Percentiles rank a stretch among this genome's conserved stretches.
Evolutionary conservation across 73 alveolate species (phyloP).

Genomic region (Paramecium primaurelia): DNA sequence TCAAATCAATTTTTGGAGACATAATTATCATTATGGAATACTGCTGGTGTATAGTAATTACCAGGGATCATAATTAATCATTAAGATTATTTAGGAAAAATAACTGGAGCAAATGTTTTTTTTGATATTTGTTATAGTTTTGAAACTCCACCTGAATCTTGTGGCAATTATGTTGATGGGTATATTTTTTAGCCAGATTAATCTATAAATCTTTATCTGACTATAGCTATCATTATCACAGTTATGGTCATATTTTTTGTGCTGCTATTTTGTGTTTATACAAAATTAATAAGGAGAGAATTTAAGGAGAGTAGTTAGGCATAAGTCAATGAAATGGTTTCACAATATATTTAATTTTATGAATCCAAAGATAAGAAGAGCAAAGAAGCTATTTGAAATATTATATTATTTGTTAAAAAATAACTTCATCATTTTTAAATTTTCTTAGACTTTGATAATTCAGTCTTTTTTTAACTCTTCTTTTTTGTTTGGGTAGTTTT

Average conservation of each 20-base stretch:
- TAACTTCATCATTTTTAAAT: neutral
- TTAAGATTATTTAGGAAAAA: neutral
- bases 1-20: neutral
- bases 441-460: neutral
- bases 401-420: neutral
- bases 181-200: neutral
- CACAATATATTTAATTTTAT: neutral
- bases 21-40: neutral
- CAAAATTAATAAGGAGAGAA: neutral
- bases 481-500: neutral
- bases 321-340: neutral
- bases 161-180: neutral
- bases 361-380: slow-evolving; percentile 14
- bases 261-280: neutral
- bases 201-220: neutral
- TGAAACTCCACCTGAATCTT: neutral
- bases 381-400: neutral
- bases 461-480: neutral
- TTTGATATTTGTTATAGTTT: neutral
- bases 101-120: neutral
- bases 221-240: neutral
- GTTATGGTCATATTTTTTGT: neutral
- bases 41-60: neutral
- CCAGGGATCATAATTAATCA: neutral
- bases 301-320: neutral